Conservation (phyloP, 805 yeast genomes). For the Candida tammaniensis region DNA sequence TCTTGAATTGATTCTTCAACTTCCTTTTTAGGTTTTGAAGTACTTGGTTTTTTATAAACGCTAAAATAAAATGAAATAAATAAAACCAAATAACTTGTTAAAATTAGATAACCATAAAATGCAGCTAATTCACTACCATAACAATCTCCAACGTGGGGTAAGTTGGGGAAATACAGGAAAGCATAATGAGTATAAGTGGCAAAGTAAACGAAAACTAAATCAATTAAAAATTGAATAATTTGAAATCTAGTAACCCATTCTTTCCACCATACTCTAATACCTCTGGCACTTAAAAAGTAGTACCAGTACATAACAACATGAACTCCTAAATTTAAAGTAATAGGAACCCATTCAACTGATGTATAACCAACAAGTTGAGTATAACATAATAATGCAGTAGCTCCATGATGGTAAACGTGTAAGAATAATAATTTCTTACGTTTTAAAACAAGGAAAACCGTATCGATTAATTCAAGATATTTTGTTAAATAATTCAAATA, state of each 20-base stretch:
- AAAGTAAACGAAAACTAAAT: conserved; percentile 85
- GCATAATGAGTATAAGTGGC: conserved; percentile 92
- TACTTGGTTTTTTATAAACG: conserved; percentile 51
- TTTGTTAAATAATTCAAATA: conserved; percentile 91
- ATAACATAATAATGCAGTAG: conserved; percentile 92
- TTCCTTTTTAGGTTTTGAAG: neutral
- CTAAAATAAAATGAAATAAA: conserved; percentile 91
- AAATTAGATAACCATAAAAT: conserved; percentile 80
- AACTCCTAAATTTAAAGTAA: conserved; percentile 81
- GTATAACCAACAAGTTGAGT: conserved; percentile 89
- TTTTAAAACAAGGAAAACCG: conserved; percentile 86
- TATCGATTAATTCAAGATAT: conserved; percentile 84
- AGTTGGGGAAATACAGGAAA: conserved; percentile 52
- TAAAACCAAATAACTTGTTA: conserved; percentile 83
- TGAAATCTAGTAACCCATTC: conserved; percentile 98
- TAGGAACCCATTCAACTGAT: conserved; percentile 93
- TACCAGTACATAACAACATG: conserved; percentile 98
- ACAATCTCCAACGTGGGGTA: conserved; percentile 81
- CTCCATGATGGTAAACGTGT: conserved; percentile 98
- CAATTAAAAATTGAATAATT: conserved; percentile 88
- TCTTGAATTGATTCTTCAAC: neutral
- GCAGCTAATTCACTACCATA: conserved; percentile 94
- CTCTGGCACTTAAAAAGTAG: conserved; percentile 89
- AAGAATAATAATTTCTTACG: conserved; percentile 88
- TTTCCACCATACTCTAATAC: conserved; percentile 98